Evolutionary conservation across 2,329 filamentous ascomycete genomes (phyloP).

Genomic region (Onygena corvina): DNA sequence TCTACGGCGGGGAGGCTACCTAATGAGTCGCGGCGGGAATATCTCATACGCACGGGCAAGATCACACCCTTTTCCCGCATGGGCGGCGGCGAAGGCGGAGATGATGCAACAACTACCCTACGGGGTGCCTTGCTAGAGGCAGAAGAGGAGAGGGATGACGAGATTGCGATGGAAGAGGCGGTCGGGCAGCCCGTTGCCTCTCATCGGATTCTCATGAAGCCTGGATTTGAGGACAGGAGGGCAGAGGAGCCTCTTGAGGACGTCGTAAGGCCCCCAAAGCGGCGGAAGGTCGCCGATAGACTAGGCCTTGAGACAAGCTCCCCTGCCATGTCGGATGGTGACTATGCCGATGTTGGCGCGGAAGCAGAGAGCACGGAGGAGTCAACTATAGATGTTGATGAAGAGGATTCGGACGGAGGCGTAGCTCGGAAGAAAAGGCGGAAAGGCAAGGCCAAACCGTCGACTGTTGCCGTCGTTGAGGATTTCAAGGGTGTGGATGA

Average conservation of each 20-base stretch:
- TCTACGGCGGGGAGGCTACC: conserved; percentile 47
- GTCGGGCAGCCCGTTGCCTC: conserved; percentile 41
- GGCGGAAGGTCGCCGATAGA: conserved; percentile 23
- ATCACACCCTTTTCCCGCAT: conserved; percentile 90
- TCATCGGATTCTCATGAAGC: conserved; percentile 60
- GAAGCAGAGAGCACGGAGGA: conserved; percentile 16
- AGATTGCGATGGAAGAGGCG: conserved; percentile 36
- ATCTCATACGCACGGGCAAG: conserved; percentile 87
- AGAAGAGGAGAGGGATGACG: conserved; percentile 53
- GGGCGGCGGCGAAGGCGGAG: conserved; percentile 38
- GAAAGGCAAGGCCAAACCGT: conserved; percentile 25
- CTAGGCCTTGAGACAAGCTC: not conserved
- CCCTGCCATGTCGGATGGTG: conserved; percentile 23
- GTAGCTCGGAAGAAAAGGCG: conserved; percentile 17
- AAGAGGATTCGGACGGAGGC: conserved; percentile 11
- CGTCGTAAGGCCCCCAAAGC: conserved; percentile 23
- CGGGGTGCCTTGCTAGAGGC: conserved; percentile 70
- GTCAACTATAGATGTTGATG: conserved; percentile 13
- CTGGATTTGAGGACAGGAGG: conserved; percentile 50
- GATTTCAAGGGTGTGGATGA: conserved; percentile 64
- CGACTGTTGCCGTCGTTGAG: conserved; percentile 31
- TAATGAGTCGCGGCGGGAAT: conserved; percentile 76
- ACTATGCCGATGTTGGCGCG: conserved; percentile 20
- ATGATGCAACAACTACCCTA: conserved; percentile 45
- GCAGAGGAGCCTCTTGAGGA: conserved; percentile 29